A percentile compares a stretch with the other conserved stretches of the same genome.
Evolutionary conservation across 331 rosid species (phyloP).

Genomic region (Erythrophleum ivorense): DNA sequence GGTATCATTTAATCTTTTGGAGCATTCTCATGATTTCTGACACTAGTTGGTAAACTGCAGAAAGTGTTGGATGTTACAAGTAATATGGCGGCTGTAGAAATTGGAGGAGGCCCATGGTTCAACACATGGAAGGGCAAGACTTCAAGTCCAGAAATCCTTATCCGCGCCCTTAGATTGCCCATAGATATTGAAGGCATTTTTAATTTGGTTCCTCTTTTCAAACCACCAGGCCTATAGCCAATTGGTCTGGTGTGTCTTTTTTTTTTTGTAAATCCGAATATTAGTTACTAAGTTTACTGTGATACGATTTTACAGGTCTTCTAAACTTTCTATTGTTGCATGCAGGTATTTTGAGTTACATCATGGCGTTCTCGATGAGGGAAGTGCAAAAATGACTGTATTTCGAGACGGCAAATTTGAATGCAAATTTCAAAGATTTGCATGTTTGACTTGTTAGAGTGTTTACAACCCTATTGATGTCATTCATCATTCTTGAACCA

Average conservation of each 20-base stretch:
- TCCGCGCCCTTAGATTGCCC: conserved; percentile 58
- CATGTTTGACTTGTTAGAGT: neutral
- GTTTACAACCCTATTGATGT: neutral
- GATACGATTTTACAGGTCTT: conserved; percentile 5
- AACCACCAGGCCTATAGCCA: conserved; percentile 84
- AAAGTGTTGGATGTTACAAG: conserved; percentile 76
- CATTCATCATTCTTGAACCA: neutral
- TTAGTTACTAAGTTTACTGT: neutral
- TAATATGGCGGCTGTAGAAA: conserved; percentile 85
- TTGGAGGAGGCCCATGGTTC: conserved; percentile 99
- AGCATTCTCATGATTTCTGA: conserved; percentile 28
- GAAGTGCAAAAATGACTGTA: neutral
- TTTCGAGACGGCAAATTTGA: neutral
- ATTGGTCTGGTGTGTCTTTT: neutral
- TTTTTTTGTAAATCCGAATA: neutral
- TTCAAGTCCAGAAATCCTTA: conserved; percentile 54
- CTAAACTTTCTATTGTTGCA: conserved; percentile 19
- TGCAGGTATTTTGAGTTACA: conserved; percentile 25
- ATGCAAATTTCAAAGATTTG: neutral
- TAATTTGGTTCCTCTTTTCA: conserved; percentile 60
- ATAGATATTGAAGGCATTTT: conserved; percentile 61
- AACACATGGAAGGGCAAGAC: conserved; percentile 84
- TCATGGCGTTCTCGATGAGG: neutral
- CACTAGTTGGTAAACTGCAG: conserved; percentile 49
- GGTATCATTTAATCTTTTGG: neutral